These are phyloP conservation scores for Trichophyton schoenleinii DNA, from an alignment of 2,329 filamentous ascomycete species.

Conservation along the genomic window DNA sequence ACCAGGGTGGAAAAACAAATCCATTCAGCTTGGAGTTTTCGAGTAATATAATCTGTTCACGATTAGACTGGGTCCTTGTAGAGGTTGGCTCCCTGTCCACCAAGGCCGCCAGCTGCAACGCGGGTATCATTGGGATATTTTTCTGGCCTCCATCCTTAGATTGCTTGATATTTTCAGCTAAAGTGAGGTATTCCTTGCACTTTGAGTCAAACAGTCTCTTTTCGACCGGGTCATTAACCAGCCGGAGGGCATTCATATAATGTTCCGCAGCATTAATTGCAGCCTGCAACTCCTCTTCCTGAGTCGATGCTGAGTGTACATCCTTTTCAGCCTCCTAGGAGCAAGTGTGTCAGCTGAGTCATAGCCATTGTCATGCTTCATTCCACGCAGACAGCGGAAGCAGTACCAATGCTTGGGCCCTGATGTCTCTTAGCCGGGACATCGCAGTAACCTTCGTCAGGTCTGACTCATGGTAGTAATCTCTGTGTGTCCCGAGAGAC, in stretches of 20 bases:
- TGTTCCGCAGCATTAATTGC: constrained; percentile 67
- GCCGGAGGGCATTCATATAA: constrained; percentile 62
- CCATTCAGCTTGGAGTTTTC: constrained; percentile 71
- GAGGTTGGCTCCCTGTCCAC: constrained; percentile 39
- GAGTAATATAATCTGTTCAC: constrained; percentile 64
- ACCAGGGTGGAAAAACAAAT: constrained; percentile 76
- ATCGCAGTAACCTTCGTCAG: constrained; percentile 1
- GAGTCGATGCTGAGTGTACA: constrained; percentile 39
- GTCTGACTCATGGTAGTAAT: background rate
- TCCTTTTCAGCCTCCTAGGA: constrained; percentile 13
- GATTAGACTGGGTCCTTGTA: constrained; percentile 49
- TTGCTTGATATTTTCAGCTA: constrained; percentile 64
- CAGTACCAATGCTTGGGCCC: constrained; percentile 10
- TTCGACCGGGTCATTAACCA: constrained; percentile 47
- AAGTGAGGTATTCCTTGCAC: constrained; percentile 55
- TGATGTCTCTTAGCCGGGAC: constrained; percentile 8
- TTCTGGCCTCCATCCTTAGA: constrained; percentile 13
- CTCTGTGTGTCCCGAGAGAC: background rate
- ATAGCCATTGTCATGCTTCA: background rate
- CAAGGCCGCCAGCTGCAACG: constrained; percentile 11
- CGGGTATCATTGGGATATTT: constrained; percentile 13
- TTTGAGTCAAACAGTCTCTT: constrained; percentile 54
- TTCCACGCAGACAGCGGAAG: background rate
- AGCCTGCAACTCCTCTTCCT: constrained; percentile 56
- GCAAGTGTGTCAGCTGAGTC: background rate